Base-by-base conservation (phyloP, 495 filamentous ascomycete species). In the Geoglossum glabrum region DNA sequence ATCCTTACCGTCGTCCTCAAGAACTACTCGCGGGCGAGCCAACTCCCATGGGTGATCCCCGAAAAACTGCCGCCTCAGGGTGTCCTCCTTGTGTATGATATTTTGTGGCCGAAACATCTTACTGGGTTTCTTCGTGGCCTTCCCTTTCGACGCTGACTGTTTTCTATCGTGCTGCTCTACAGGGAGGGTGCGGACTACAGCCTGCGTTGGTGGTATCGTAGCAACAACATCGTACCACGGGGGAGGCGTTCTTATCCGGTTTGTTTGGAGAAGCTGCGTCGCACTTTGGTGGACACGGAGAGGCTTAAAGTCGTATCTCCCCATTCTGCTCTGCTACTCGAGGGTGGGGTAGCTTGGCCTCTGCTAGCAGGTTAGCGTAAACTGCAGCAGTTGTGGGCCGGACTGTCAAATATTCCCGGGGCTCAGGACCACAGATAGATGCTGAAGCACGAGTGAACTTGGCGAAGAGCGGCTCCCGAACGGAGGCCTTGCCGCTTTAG, bases 1-100 rank as follows among this genome's bases (percentile, higher is more conserved):
- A 67, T 98, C 92, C 66, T 80, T 84, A 27, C 92, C 92, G 65
- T 90, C 82, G 64, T 80, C 76, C 71, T 98, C 92, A 13, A 95
- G 71, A 27, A 98, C 69, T 60, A 95, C 75, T 62, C 82, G 76
- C 55, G 92, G 92, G 61, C 92, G 77, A 30, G 93, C 92, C 64
- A 98, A 74, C 68, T 98, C 92, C 92, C 92, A 98, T 4, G 92
- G 92, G 70, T 98, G 92, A 68, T 98, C 90, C 60, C 74, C 75
- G 72, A 84, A 97, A 73, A 97, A 98, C 28, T 83, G 72, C 57
- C 65, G 72, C 54, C 92, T 82, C 62, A 97, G 72, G 60, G 74
- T 69, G 68, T 98, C 93, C 68, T 98, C 92, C 50, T 87, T 85
- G 68, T 89, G 93, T 56, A 74, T 74, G 55, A 98, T 80, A 57